phyloP scores from a whole-genome alignment of 2,329 filamentous ascomycete genomes.

The Leptographium wingfieldii region DNA sequence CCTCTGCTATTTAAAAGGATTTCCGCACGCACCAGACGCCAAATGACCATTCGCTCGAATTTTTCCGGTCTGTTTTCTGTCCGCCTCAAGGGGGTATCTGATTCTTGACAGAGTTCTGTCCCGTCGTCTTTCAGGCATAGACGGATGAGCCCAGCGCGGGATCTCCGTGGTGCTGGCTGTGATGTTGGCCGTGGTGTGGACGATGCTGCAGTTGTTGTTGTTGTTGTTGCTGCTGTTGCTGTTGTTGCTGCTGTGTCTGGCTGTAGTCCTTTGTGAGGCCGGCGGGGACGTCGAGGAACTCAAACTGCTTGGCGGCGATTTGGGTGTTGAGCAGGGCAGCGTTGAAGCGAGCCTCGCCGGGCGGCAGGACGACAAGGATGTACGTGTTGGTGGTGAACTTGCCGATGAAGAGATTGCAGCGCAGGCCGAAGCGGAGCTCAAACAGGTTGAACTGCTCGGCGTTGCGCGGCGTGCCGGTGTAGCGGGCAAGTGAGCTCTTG shows the following conservation, averaged over 20 bases:
- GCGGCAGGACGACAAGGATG: conserved; percentile 80
- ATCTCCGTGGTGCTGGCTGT: not conserved
- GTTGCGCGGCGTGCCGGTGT: conserved; percentile 68
- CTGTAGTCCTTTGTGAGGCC: conserved; percentile 14
- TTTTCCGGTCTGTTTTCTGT: not conserved
- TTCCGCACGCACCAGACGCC: not conserved
- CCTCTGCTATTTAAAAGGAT: not conserved
- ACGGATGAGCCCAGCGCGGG: not conserved
- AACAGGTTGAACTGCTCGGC: conserved; percentile 71
- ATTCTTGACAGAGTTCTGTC: too few species aligned
- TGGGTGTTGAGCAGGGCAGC: conserved; percentile 81
- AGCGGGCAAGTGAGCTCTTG: conserved; percentile 71
- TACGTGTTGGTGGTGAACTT: conserved; percentile 98
- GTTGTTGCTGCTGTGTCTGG: not conserved
- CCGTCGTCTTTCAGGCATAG: not conserved
- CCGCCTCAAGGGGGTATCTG: too few species aligned
- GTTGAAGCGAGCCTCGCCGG: conserved; percentile 85
- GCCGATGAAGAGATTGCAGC: conserved; percentile 88
- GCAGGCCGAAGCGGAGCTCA: conserved; percentile 62
- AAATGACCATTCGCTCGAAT: not conserved
- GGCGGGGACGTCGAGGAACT: conserved; percentile 46
- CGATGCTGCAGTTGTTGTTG: not conserved
- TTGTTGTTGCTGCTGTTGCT: not conserved
- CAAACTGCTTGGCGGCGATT: conserved; percentile 73
- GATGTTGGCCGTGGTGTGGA: not conserved